These are phyloP conservation scores for Kwoniella shandongensis DNA, from an alignment of 768 basidiomycete species.

Conservation along the genomic window DNA sequence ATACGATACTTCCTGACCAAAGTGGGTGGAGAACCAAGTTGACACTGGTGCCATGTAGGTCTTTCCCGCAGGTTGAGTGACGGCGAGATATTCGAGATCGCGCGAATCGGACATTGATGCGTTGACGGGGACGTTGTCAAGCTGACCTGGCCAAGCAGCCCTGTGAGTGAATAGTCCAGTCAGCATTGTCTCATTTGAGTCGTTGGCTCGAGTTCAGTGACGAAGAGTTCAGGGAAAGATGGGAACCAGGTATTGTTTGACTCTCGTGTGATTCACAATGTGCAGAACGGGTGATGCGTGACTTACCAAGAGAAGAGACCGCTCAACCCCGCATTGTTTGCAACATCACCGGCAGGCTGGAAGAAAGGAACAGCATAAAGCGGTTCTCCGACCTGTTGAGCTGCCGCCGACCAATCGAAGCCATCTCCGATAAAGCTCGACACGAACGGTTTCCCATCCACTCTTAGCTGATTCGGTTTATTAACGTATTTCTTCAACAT, in stretches of 20 bases:
- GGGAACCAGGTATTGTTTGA: too few species aligned
- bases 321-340: conserved; percentile 29
- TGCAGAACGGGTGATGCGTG: background rate
- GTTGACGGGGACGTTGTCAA: conserved; percentile 42
- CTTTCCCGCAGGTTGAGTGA: conserved; percentile 19
- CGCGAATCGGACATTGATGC: conserved; percentile 26
- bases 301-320: conserved; percentile 52
- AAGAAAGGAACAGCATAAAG: conserved; percentile 50
- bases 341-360: conserved; percentile 37
- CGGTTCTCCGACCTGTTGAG: conserved; percentile 23
- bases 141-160: conserved; percentile 50
- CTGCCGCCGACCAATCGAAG: conserved; percentile 44
- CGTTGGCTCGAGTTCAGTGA: background rate
- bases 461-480: conserved; percentile 37
- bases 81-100: conserved; percentile 31
- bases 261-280: too few species aligned
- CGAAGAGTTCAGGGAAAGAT: too few species aligned
- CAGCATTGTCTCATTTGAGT: background rate
- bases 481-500: conserved; percentile 37
- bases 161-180: conserved; percentile 17
- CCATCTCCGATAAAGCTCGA: conserved; percentile 53
- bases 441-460: conserved; percentile 49
- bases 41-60: conserved; percentile 44
- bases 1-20: conserved; percentile 47
- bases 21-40: conserved; percentile 50